phyloP scores from a whole-genome alignment of 805 yeast genomes.

The Nakazawaea peltata region DNA sequence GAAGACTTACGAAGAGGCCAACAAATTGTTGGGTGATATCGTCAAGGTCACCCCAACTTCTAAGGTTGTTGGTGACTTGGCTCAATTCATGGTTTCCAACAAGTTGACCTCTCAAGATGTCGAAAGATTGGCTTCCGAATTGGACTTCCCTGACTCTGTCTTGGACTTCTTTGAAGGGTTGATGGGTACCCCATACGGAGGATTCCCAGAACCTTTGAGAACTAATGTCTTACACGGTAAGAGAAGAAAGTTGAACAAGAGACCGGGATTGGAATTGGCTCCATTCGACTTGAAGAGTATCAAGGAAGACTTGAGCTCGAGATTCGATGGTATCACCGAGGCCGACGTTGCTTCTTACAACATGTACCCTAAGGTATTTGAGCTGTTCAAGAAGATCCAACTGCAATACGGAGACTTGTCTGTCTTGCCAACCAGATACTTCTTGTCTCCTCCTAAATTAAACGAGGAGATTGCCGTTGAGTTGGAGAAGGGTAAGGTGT shows the following conservation, averaged over 20 bases:
- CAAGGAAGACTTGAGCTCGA: slow-evolving; percentile 61
- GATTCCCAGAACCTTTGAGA: slow-evolving; percentile 99
- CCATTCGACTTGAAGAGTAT: slow-evolving; percentile 76
- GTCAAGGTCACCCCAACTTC: slow-evolving; percentile 99
- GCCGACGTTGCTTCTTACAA: slow-evolving; percentile 90
- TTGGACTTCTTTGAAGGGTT: slow-evolving; percentile 98
- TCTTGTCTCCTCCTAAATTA: slow-evolving; percentile 79
- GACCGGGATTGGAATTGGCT: slow-evolving; percentile 88
- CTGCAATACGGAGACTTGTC: slow-evolving; percentile 89
- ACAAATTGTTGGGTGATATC: slow-evolving; percentile 85
- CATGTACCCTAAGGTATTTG: slow-evolving; percentile 98
- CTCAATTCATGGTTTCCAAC: slow-evolving; percentile 99
- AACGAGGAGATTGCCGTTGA: slow-evolving; percentile 86
- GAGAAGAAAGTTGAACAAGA: slow-evolving; percentile 78
- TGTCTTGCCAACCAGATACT: slow-evolving; percentile 86
- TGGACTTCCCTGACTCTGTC: slow-evolving; percentile 98
- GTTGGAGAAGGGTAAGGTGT: slow-evolving; percentile 90
- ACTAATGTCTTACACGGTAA: slow-evolving; percentile 84
- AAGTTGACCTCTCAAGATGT: slow-evolving; percentile 83
- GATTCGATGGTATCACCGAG: slow-evolving; percentile 78
- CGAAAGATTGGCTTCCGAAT: slow-evolving; percentile 72
- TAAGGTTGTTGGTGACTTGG: slow-evolving; percentile 99
- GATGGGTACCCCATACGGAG: slow-evolving; percentile 99
- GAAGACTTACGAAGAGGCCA: slow-evolving; percentile 88
- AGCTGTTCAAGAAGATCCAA: slow-evolving; percentile 65